These are phyloP conservation scores for Talaromyces trachyspermus DNA, from an alignment of 495 filamentous ascomycete genomes.

Conservation along the genomic window DNA sequence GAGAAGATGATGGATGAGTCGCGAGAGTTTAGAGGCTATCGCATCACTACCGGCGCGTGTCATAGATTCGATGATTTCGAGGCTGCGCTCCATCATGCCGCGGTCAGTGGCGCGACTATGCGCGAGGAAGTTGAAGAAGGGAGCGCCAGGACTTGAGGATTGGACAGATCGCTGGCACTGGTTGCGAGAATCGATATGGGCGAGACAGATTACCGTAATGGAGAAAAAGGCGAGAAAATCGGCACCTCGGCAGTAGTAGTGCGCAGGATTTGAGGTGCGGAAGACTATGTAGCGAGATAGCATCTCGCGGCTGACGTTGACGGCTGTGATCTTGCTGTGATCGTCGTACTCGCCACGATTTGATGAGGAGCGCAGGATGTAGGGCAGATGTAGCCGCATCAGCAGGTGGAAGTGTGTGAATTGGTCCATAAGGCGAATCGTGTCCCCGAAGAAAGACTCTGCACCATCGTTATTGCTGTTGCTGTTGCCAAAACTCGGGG, in stretches of 20 bases:
- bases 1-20: slow-evolving; percentile 31
- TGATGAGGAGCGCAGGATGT: slow-evolving; percentile 18
- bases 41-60: slow-evolving; percentile 11
- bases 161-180: slow-evolving; percentile 2
- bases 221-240: slow-evolving; percentile 46
- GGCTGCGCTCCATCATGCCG: slow-evolving; percentile 32
- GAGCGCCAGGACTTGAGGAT: not conserved
- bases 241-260: slow-evolving; percentile 39
- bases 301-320: slow-evolving; percentile 39
- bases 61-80: slow-evolving; percentile 28
- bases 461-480: not conserved
- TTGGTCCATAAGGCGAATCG: slow-evolving; percentile 22
- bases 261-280: slow-evolving; percentile 22
- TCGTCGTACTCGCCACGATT: slow-evolving; percentile 16
- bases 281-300: slow-evolving; percentile 35
- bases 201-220: slow-evolving; percentile 27
- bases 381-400: slow-evolving; percentile 22
- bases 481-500: slow-evolving; percentile 7
- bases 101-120: slow-evolving; percentile 35
- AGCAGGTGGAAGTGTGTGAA: slow-evolving; percentile 34
- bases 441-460: slow-evolving; percentile 8
- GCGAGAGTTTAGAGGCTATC: slow-evolving; percentile 25
- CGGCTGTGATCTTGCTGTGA: slow-evolving; percentile 29
- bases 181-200: slow-evolving; percentile 20
- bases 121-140: slow-evolving; percentile 22